Evolutionary conservation across 1,284 basidiomycete species (phyloP).

Genomic region (Pseudozyma sp.): DNA sequence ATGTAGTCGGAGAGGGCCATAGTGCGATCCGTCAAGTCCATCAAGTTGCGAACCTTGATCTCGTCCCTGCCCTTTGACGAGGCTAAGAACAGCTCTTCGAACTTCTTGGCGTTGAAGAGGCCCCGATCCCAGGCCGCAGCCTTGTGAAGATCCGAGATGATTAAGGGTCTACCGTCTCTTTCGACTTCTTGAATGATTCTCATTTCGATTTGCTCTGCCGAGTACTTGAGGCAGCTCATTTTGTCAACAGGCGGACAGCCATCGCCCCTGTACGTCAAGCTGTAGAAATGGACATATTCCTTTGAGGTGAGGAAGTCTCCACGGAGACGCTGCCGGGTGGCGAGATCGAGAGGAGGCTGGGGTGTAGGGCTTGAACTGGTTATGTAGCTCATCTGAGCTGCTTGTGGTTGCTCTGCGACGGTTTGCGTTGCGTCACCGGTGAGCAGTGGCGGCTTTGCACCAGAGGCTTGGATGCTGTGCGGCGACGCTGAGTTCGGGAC

Average conservation of each 20-base stretch:
- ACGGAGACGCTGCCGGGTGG: background rate
- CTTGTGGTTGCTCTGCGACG: too few relatives aligned
- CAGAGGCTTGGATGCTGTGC: too few relatives aligned
- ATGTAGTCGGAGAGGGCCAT: slow-evolving; percentile 14
- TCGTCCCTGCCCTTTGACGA: background rate
- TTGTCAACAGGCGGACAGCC: background rate
- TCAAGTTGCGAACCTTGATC: slow-evolving; percentile 12
- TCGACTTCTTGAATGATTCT: slow-evolving; percentile 29
- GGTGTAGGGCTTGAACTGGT: background rate
- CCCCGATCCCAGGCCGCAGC: slow-evolving; percentile 15
- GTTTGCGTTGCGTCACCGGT: too few relatives aligned
- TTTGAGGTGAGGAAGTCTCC: slow-evolving; percentile 17
- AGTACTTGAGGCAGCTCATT: slow-evolving; percentile 19
- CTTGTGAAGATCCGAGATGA: slow-evolving; percentile 43
- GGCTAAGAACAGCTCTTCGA: slow-evolving; percentile 1
- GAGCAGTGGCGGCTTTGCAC: too few relatives aligned
- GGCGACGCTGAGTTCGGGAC: too few relatives aligned
- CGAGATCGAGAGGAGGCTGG: background rate
- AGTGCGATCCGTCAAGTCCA: slow-evolving; percentile 3
- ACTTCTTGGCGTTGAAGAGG: slow-evolving; percentile 19
- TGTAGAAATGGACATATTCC: slow-evolving; percentile 11
- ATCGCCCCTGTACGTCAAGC: background rate
- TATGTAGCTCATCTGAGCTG: too few relatives aligned
- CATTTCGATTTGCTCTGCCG: slow-evolving; percentile 16
- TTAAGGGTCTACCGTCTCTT: slow-evolving; percentile 18